phyloP scores from a whole-genome alignment of 176 grass and related monocot genomes.

The Secale cereale region DNA sequence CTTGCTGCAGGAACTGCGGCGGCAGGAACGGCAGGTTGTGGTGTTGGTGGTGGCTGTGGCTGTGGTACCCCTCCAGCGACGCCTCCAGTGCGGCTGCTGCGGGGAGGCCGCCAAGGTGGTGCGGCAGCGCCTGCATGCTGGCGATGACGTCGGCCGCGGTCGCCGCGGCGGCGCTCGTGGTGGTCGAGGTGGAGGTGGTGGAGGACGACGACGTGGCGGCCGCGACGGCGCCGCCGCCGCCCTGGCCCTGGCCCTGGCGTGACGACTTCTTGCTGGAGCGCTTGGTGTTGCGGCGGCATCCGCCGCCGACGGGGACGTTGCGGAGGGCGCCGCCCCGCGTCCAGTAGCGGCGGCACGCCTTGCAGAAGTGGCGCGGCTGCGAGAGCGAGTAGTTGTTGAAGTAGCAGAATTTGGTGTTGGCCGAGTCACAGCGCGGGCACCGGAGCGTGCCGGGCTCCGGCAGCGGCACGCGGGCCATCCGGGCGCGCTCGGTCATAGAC shows the following conservation, averaged over 20 bases:
- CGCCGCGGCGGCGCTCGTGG: constrained; percentile 33
- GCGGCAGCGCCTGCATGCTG: constrained; percentile 39
- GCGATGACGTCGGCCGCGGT: constrained; percentile 39
- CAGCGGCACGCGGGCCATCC: constrained; percentile 70
- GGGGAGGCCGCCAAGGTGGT: constrained; percentile 52
- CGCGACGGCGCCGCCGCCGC: neutral
- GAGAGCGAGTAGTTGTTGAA: constrained; percentile 99
- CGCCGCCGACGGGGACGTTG: constrained; percentile 92
- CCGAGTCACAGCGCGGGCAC: constrained; percentile 94
- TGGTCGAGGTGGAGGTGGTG: constrained; percentile 56
- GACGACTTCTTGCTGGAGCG: constrained; percentile 68
- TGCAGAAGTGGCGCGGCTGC: constrained; percentile 99
- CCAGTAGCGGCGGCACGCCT: constrained; percentile 99
- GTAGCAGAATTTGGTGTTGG: constrained; percentile 99
- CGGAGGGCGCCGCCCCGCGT: constrained; percentile 92
- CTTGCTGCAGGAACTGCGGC: constrained; percentile 38
- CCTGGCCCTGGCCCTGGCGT: constrained; percentile 3
- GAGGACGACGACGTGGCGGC: constrained; percentile 67
- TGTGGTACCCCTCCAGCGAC: constrained; percentile 60
- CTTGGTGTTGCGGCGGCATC: constrained; percentile 91
- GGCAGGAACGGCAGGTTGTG: constrained; percentile 32
- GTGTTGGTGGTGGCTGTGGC: constrained; percentile 34
- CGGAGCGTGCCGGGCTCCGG: constrained; percentile 80
- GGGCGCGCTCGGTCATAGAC: constrained; percentile 80
- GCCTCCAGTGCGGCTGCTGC: constrained; percentile 53